Evolutionary conservation across 371 early-diverging fungal genomes (phyloP).

Genomic region (Rhizomucor pusillus): DNA sequence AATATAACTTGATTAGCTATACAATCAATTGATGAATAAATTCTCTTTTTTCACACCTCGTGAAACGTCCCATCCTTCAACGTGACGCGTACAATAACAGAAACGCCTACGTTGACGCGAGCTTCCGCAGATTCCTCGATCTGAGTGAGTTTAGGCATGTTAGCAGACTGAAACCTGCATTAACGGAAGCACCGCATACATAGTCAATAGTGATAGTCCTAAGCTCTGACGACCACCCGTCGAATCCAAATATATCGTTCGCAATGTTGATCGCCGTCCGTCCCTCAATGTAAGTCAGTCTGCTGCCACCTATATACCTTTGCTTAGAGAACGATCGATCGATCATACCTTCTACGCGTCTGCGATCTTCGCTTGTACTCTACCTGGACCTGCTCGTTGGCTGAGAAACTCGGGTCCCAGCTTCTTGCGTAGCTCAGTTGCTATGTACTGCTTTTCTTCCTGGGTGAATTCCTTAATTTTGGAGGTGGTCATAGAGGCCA

Average conservation of each 20-base stretch:
- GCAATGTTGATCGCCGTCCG: conserved; percentile 88
- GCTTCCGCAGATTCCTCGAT: conserved; percentile 1
- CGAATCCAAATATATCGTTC: conserved; percentile 97
- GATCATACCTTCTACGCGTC: background rate
- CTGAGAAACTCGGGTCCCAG: conserved; percentile 7
- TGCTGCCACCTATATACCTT: conserved; percentile 17
- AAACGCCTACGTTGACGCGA: conserved; percentile 67
- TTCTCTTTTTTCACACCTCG: conserved; percentile 61
- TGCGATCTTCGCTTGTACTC: background rate
- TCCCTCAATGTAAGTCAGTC: conserved; percentile 91
- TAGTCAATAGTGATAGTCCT: conserved; percentile 78
- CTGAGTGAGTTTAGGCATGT: background rate
- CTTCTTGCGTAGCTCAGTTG: background rate
- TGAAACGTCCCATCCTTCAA: conserved; percentile 92
- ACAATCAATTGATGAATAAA: background rate
- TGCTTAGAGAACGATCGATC: background rate
- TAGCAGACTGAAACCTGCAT: background rate
- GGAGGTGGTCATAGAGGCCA: no score
- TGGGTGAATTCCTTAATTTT: background rate
- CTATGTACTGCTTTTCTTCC: background rate
- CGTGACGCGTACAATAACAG: conserved; percentile 84
- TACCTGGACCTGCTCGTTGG: conserved; percentile 5
- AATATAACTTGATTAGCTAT: background rate
- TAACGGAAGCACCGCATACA: conserved; percentile 35
- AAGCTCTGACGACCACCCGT: conserved; percentile 95